Evolutionary conservation across 2,329 filamentous ascomycete species (phyloP), one percentile per base, ranked within the genome.

Genomic region (Pyrenochaeta sp.): DNA sequence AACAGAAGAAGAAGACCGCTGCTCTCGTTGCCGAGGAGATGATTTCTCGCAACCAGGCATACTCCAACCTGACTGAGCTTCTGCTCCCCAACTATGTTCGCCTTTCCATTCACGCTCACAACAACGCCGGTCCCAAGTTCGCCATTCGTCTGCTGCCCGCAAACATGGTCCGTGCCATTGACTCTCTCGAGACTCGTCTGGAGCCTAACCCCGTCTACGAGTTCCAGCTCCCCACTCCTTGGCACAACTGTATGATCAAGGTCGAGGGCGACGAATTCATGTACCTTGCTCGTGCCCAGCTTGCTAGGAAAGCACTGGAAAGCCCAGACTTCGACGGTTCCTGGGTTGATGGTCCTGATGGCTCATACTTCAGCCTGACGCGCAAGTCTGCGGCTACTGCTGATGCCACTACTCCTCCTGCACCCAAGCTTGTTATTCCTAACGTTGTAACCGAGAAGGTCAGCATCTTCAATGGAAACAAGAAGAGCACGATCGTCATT

Each of bases 91-190:
- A 74, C 44, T 70, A 74, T 40, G 63, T 79, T 28, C 73, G 75
- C n/a, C 65, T 78, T 0, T 77, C 74, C 0, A 78, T 78, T 34
- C 76, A 78, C 42, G 74, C 75, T 42, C 75, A 75, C 44, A 61
- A 67, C 36, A 75, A 74, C 40, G 54, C 63, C 4, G 72, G 74
- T 1, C 73, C 73, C 3, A 76, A 76, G 23, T 75, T 75, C 35
- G 73, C 68, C n/a, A 68, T 76, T 22, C 63, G 69, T 13, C 61
- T 75, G 3, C 62, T 75, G 17, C 69, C 70, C 13, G 60, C 60
- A 13, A 52, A 54, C 24, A 58, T 52, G 31, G 59, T 71, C 13
- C 59, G 63, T 11, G 53, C 68, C 1, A 68, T 72, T 19, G 61
- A 69, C 23, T 58, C 55, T 8, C 58, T 74, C 2, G 63, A 67